phyloP scores from a whole-genome alignment of 176 grass and related monocot species.

The Dactylis glomerata region DNA sequence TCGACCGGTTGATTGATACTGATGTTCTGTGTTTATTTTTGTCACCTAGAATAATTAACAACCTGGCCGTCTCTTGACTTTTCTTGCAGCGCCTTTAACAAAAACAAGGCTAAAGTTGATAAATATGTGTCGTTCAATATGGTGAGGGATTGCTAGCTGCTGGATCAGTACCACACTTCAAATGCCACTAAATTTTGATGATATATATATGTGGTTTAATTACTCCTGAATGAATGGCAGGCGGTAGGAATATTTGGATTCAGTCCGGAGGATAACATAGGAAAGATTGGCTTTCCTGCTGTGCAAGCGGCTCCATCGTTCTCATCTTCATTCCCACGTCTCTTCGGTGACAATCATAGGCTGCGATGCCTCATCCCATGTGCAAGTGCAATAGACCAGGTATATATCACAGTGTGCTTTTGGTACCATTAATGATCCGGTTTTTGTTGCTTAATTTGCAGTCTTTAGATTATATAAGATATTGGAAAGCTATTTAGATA shows the following conservation, averaged over 20 bases:
- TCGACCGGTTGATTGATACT: background rate
- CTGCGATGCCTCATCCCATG: slow-evolving; percentile 84
- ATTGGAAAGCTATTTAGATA: background rate
- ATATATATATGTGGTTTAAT: slow-evolving; percentile 15
- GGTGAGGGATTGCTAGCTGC: slow-evolving; percentile 37
- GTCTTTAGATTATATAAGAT: too few relatives aligned
- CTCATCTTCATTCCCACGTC: slow-evolving; percentile 85
- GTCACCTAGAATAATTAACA: background rate
- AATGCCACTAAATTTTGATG: background rate
- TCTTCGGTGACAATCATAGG: slow-evolving; percentile 59
- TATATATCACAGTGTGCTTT: slow-evolving; percentile 26
- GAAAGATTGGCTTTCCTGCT: slow-evolving; percentile 79
- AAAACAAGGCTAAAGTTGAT: slow-evolving; percentile 72
- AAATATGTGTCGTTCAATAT: slow-evolving; percentile 85
- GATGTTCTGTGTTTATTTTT: background rate
- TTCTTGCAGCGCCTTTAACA: slow-evolving; percentile 63
- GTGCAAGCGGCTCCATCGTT: slow-evolving; percentile 92
- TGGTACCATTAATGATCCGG: background rate
- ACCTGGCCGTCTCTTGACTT: background rate
- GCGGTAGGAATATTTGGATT: slow-evolving; percentile 90
- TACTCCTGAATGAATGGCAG: slow-evolving; percentile 24
- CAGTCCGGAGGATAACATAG: slow-evolving; percentile 76
- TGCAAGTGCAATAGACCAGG: slow-evolving; percentile 92
- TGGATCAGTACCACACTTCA: background rate
- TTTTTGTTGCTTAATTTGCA: background rate